These are phyloP conservation scores for Sclerotinia sclerotiorum DNA, from an alignment of 2,329 filamentous ascomycete genomes.

Conservation along the genomic window DNA sequence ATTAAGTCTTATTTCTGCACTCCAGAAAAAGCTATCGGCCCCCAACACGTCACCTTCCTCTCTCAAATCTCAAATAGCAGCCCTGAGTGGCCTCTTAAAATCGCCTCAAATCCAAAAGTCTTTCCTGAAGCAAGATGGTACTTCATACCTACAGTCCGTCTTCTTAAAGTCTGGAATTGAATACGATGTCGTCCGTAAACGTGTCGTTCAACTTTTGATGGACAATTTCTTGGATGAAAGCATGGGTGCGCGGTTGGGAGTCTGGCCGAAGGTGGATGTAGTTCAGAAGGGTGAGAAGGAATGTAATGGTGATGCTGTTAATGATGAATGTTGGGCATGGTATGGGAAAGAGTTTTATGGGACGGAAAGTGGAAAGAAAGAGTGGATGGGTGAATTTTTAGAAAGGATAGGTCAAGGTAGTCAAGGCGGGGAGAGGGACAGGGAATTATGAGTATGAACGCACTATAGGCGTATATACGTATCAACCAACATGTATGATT, in stretches of 20 bases:
- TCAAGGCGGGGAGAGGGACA: slow-evolving; percentile 22
- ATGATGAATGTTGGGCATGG: slow-evolving; percentile 60
- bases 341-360: slow-evolving; percentile 42
- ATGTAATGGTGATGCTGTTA: slow-evolving; percentile 41
- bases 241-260: slow-evolving; percentile 58
- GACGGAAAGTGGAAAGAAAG: slow-evolving; percentile 27
- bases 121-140: slow-evolving; percentile 56
- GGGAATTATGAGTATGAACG: slow-evolving; percentile 29
- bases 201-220: slow-evolving; percentile 57
- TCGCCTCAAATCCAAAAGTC: slow-evolving; percentile 52
- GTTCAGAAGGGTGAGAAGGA: slow-evolving; percentile 38
- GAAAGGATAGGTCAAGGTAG: slow-evolving; percentile 30
- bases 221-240: slow-evolving; percentile 67
- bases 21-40: slow-evolving; percentile 29
- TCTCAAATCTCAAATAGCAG: slow-evolving; percentile 45
- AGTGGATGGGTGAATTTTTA: slow-evolving; percentile 37
- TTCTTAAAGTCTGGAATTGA: slow-evolving; percentile 49
- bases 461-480: not conserved
- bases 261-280: slow-evolving; percentile 50
- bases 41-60: slow-evolving; percentile 34
- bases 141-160: slow-evolving; percentile 54
- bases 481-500: not conserved
- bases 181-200: slow-evolving; percentile 53
- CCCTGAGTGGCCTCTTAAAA: slow-evolving; percentile 58
- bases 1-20: slow-evolving; percentile 34